Evolutionary conservation across 1,284 basidiomycete species (phyloP).

Genomic region (Marasmius fiardii): DNA sequence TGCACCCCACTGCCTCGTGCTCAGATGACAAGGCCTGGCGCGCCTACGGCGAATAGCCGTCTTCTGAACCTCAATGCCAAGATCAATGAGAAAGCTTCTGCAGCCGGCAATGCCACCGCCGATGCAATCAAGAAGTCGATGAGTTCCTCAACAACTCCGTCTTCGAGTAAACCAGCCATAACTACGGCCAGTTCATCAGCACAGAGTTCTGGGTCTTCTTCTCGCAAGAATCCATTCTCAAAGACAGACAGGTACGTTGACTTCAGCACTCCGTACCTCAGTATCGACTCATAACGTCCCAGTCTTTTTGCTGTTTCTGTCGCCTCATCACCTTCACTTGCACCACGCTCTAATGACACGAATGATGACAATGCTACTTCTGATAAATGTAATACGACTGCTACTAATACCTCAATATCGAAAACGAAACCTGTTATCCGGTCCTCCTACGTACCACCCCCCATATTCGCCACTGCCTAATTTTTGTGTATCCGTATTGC

Average conservation of each 20-base stretch:
- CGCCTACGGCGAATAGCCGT: conserved; percentile 17
- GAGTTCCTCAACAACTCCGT: conserved; percentile 16
- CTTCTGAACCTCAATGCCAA: conserved; percentile 29
- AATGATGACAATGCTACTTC: conserved; percentile 14
- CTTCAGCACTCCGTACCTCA: conserved; percentile 26
- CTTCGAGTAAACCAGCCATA: conserved; percentile 17
- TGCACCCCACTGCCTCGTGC: conserved; percentile 34
- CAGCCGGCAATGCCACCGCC: conserved; percentile 40
- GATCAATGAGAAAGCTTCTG: conserved; percentile 28
- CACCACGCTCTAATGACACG: conserved; percentile 13
- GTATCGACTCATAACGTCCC: conserved; percentile 66
- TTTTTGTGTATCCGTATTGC: conserved; percentile 12
- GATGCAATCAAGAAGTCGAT: conserved; percentile 40
- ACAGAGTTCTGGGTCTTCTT: conserved; percentile 19
- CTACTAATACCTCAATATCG: conserved; percentile 20
- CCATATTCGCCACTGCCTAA: conserved; percentile 52
- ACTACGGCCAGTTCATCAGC: conserved; percentile 16
- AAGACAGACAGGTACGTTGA: conserved; percentile 67
- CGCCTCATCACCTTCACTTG: conserved; percentile 17
- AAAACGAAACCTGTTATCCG: conserved; percentile 33
- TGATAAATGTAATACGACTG: conserved; percentile 17
- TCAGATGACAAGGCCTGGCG: conserved; percentile 13
- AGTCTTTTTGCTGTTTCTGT: conserved; percentile 40
- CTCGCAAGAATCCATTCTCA: conserved; percentile 49
- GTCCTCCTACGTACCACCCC: conserved; percentile 56